These are phyloP conservation scores for Diplodia mutila DNA, from an alignment of 2,329 filamentous ascomycete genomes.

Conservation along the genomic window DNA sequence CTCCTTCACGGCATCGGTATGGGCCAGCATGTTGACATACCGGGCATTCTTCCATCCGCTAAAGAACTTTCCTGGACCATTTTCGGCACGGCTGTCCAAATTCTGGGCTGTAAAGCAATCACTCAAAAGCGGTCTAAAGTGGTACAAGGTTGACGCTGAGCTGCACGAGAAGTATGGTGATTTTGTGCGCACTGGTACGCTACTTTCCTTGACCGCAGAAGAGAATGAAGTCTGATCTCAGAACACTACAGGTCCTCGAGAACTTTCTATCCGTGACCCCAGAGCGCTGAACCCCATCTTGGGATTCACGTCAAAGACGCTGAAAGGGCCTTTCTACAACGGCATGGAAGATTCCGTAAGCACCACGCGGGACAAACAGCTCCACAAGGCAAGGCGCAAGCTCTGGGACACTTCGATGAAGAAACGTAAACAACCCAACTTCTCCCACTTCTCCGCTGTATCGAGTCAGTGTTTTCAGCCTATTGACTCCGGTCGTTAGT, in stretches of 20 bases:
- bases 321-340: slow-evolving; percentile 24
- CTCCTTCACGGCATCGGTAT: background rate
- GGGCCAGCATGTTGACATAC: slow-evolving; percentile 5
- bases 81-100: slow-evolving; percentile 35
- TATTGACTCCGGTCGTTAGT: background rate
- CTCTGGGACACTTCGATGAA: slow-evolving; percentile 42
- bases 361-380: slow-evolving; percentile 35
- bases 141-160: slow-evolving; percentile 4
- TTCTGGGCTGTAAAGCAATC: slow-evolving; percentile 1
- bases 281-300: slow-evolving; percentile 6
- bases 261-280: slow-evolving; percentile 9
- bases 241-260: slow-evolving; percentile 31
- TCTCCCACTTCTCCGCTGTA: too few species aligned
- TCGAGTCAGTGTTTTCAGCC: background rate
- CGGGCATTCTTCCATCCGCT: slow-evolving; percentile 41
- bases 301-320: slow-evolving; percentile 10
- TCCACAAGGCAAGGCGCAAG: slow-evolving; percentile 38
- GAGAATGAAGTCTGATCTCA: slow-evolving; percentile 31
- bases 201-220: background rate
- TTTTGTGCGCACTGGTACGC: slow-evolving; percentile 30
- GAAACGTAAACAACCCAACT: slow-evolving; percentile 27
- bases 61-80: slow-evolving; percentile 43
- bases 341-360: slow-evolving; percentile 35
- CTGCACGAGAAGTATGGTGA: slow-evolving; percentile 23
- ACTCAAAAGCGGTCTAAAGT: background rate